A percentile compares a stretch with the other conserved stretches of the same genome.
These are phyloP conservation scores for Tuctoria greenei DNA, from an alignment of 176 grass and related monocot species.

Conservation along the genomic window DNA sequence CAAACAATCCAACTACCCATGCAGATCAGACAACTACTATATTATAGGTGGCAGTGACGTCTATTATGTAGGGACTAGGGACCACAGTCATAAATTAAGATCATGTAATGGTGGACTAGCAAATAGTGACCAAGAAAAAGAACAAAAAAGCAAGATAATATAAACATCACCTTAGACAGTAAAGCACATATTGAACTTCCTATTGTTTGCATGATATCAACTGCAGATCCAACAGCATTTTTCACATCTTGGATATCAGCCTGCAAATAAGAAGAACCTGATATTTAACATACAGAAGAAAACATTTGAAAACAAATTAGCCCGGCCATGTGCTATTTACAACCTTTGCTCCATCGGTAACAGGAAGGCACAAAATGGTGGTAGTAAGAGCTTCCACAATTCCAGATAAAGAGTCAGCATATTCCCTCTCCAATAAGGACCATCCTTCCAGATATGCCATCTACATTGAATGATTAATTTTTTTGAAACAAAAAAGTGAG, in stretches of 20 bases:
- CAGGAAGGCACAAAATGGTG: constrained; percentile 77
- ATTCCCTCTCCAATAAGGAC: constrained; percentile 69
- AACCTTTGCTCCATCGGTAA: constrained; percentile 91
- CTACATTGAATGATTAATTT: constrained; percentile 47
- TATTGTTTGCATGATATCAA: constrained; percentile 92
- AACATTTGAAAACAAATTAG: constrained; percentile 17
- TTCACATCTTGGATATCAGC: constrained; percentile 85
- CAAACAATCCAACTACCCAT: constrained; percentile 23
- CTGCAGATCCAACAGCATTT: constrained; percentile 73
- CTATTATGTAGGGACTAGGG: background rate
- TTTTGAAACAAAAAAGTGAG: background rate
- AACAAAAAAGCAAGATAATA: constrained; percentile 23
- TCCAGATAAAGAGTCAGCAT: constrained; percentile 63
- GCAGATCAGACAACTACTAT: background rate
- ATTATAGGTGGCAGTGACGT: background rate
- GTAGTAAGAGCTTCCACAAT: constrained; percentile 72
- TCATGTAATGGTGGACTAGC: constrained; percentile 11
- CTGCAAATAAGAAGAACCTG: constrained; percentile 46
- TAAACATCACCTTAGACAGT: constrained; percentile 64
- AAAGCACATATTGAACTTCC: constrained; percentile 74
- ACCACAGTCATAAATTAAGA: constrained; percentile 1
- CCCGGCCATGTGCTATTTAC: background rate
- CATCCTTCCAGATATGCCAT: constrained; percentile 86
- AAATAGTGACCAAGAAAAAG: constrained; percentile 26
- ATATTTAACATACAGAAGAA: background rate